Conservation (phyloP, 2,329 filamentous ascomycete genomes). For the Xylaria sp. region DNA sequence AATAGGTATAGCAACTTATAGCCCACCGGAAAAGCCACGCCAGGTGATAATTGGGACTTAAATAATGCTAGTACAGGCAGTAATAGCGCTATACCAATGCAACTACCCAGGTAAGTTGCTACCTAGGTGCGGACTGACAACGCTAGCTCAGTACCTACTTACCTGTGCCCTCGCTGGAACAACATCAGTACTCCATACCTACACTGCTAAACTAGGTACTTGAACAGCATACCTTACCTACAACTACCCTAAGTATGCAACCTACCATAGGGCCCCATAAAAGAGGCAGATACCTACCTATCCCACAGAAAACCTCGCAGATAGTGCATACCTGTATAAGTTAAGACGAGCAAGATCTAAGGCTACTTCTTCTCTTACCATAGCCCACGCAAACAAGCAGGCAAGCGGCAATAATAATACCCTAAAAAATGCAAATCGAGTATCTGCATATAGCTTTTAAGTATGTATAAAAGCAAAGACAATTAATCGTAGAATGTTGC, state of each 20-base stretch:
- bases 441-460: not conserved
- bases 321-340: too few relatives aligned
- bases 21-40: not conserved
- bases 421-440: not conserved
- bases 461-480: not conserved
- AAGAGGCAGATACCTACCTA: not conserved
- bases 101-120: too few relatives aligned
- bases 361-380: not conserved
- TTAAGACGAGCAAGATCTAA: not conserved
- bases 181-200: too few relatives aligned
- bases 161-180: too few relatives aligned
- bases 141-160: too few relatives aligned
- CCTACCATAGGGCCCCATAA: not conserved
- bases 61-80: constrained; percentile 9
- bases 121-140: too few relatives aligned
- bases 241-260: too few relatives aligned
- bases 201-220: too few relatives aligned
- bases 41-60: not conserved
- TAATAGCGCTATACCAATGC: not conserved
- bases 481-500: too few relatives aligned
- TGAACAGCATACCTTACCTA: too few relatives aligned
- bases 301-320: not conserved
- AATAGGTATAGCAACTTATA: not conserved
- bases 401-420: not conserved
- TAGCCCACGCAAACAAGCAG: not conserved